Evolutionary conservation across 768 basidiomycete species (phyloP).

Genomic region (Panus rudis): DNA sequence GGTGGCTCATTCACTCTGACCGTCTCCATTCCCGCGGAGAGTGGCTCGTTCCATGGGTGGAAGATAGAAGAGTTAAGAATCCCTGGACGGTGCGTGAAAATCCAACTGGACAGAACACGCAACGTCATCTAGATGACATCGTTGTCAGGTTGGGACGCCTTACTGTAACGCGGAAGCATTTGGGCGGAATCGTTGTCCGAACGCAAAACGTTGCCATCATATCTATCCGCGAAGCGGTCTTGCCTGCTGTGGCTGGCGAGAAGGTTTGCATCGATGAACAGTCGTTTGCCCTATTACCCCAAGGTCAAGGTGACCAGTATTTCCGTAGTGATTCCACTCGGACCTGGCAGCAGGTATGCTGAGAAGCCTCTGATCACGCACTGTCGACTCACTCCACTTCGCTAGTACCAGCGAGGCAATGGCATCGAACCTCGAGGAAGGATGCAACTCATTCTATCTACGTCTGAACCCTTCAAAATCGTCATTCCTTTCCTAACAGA

Average conservation of each 20-base stretch:
- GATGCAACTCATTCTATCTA: constrained; percentile 59
- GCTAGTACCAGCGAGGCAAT: too few relatives aligned
- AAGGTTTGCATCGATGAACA: too few relatives aligned
- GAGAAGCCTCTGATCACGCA: not conserved
- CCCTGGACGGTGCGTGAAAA: constrained; percentile 65
- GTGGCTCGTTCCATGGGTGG: constrained; percentile 67
- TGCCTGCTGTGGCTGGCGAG: too few relatives aligned
- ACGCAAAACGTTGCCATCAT: constrained; percentile 4
- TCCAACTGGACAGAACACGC: too few relatives aligned
- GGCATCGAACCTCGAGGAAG: too few relatives aligned
- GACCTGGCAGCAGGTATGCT: not conserved
- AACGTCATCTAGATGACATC: too few relatives aligned
- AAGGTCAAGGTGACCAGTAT: too few relatives aligned
- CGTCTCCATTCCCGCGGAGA: constrained; percentile 59
- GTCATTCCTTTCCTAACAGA: constrained; percentile 36
- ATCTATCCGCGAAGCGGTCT: not conserved
- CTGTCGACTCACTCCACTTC: too few relatives aligned
- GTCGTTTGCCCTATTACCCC: too few relatives aligned
- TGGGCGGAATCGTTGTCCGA: not conserved
- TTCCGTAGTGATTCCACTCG: constrained; percentile 1
- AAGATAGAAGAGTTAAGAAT: constrained; percentile 46
- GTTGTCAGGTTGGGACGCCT: constrained; percentile 4
- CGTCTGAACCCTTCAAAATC: constrained; percentile 45
- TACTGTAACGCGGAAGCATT: constrained; percentile 1
- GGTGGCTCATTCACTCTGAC: constrained; percentile 65